Conservation (phyloP, 108 stramenopile species). For the Fragilariopsis cylindrus region DNA sequence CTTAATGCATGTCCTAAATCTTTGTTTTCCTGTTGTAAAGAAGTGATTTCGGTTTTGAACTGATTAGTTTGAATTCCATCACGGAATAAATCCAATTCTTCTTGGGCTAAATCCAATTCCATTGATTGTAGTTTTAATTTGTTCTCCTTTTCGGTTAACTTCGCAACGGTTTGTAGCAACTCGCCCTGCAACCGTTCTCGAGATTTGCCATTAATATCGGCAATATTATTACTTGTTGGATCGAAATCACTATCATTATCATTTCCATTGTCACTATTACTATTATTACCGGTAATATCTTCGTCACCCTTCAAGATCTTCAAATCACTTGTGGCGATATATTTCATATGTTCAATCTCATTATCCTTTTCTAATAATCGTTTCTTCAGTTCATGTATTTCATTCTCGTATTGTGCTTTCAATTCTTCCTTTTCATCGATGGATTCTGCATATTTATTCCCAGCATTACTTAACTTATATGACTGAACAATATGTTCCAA, state of each 20-base stretch:
- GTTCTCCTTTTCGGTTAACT: not conserved
- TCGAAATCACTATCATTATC: not conserved
- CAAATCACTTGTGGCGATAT: not conserved
- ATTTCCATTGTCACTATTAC: not conserved
- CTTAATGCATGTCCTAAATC: not conserved
- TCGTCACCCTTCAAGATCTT: not conserved
- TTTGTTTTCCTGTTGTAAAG: not conserved
- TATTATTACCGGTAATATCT: not conserved
- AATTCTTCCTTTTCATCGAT: not conserved
- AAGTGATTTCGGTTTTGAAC: not conserved
- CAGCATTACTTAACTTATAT: not conserved
- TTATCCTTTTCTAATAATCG: slow-evolving; percentile 4
- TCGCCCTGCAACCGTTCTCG: slow-evolving; percentile 23
- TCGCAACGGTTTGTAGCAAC: not conserved
- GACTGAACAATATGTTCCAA: slow-evolving; percentile 9
- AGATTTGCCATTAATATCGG: slow-evolving; percentile 14
- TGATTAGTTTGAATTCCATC: not conserved
- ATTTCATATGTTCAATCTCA: slow-evolving; percentile 5
- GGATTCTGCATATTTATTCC: not conserved
- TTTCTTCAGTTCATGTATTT: not conserved
- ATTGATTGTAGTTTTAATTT: not conserved
- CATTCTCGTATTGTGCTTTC: not conserved
- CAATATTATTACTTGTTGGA: not conserved
- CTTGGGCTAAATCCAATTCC: not conserved
- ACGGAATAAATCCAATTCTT: not conserved